phyloP scores from a whole-genome alignment of 2,329 filamentous ascomycete genomes.

The Fusarium transvaalense region DNA sequence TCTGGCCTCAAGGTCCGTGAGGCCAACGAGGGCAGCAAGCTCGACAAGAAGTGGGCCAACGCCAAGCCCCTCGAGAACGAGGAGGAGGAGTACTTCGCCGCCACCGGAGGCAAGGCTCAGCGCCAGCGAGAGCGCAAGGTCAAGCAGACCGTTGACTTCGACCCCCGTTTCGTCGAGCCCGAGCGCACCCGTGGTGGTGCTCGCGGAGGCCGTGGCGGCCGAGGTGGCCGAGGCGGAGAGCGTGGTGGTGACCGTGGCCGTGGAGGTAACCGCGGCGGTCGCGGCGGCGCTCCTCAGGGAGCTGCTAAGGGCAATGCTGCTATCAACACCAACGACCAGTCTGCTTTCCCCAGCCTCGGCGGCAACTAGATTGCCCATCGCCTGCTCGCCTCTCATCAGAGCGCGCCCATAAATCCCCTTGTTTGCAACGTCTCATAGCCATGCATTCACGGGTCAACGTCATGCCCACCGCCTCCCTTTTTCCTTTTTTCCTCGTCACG shows the following conservation, averaged over 20 bases:
- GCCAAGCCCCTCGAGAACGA: conserved; percentile 79
- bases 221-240: conserved; percentile 56
- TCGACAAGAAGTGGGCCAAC: conserved; percentile 91
- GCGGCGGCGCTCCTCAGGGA: conserved; percentile 51
- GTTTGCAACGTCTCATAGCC: conserved; percentile 33
- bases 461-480: conserved; percentile 36
- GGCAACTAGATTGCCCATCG: conserved; percentile 58
- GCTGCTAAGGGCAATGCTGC: conserved; percentile 51
- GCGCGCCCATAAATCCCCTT: conserved; percentile 34
- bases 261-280: conserved; percentile 47
- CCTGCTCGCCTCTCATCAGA: conserved; percentile 28
- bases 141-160: conserved; percentile 90
- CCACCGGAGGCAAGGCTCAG: conserved; percentile 79
- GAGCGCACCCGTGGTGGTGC: conserved; percentile 68
- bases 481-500: conserved; percentile 18
- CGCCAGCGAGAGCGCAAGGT: conserved; percentile 91
- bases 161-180: conserved; percentile 83
- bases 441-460: conserved; percentile 42
- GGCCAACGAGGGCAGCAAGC: conserved; percentile 90
- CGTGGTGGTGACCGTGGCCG: conserved; percentile 57
- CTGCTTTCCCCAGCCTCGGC: conserved; percentile 72
- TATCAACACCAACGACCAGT: conserved; percentile 69
- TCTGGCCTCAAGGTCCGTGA: conserved; percentile 78
- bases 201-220: conserved; percentile 62
- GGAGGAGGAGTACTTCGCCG: conserved; percentile 83